Evolutionary conservation across 78 protist species (phyloP), one percentile per base, ranked within the genome.

Genomic region (Protostelium mycophagum): DNA sequence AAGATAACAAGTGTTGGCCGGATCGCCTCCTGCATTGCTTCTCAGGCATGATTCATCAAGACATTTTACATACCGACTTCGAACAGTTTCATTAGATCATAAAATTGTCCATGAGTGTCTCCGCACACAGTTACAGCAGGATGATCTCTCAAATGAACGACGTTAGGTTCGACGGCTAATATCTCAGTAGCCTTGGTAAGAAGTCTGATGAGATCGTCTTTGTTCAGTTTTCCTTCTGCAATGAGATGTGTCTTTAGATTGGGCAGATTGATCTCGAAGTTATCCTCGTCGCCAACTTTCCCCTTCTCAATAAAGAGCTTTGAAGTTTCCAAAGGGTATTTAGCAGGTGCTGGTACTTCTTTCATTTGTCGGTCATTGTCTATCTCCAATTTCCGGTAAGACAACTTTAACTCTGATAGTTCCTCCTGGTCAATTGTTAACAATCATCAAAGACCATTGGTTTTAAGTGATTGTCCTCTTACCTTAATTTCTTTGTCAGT

Each of bases 31-130:
- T n/a, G 89, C 39, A 36, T 87, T 34, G 36, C 37, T 35, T 34
- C n/a, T 37, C 39, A 29, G n/a, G n/a, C n/a, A n/a, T n/a, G n/a
- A n/a, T n/a, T n/a, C n/a, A n/a, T n/a, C n/a, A n/a, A n/a, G n/a
- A n/a, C n/a, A n/a, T n/a, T n/a, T 34, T n/a, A 63, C 35, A 88
- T 92, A 87, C 88, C 91, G 38, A 83, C 63, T 90, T 97, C 98
- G 84, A 97, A 94, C 38, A 97, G 88, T 83, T 97, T 96, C 35
- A 97, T 31, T 1, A 98, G 89, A 88, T 98, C 99, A 87, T 94
- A 98, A 89, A 91, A 98, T 88, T 97, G 98, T 39, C 98, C 98
- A 90, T 97, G 99, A 10, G 94, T 86, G 85, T 98, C 98, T 28
- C 98, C 98, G 90, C 96, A 95, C 29, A 97, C 98, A 92, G 89